Evolutionary conservation across 2,329 filamentous ascomycete species (phyloP), one percentile per base, ranked within the genome.

Genomic region (Botrytis sinoallii): DNA sequence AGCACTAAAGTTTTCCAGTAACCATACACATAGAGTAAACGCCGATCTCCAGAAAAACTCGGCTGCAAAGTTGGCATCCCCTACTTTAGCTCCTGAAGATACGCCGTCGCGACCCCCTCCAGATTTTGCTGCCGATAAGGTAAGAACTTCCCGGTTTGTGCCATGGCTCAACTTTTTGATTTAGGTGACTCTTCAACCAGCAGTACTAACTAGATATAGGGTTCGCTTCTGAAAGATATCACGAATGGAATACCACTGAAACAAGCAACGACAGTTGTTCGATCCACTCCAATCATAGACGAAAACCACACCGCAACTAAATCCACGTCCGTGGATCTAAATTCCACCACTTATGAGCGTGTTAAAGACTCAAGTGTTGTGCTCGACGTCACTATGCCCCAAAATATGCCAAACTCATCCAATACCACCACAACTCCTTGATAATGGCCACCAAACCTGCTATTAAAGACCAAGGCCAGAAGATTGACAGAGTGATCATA

Each of bases 1-100:
- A 20, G 75, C 79, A 4, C 73, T 82, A 69, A 80, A 80, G 44
- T n/a, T 81, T 20, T 79, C 77, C 3, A 77, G 79, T 42, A 79
- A 80, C 52, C 81, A 82, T 68, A 73, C 76, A 14, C 70, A 77
- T 25, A 77, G 79, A 67, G 77, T 79, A 8, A 80, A 79, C 25
- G 77, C 78, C 35, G 69, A 72, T 14, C 66, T 80, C 9, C 75
- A 76, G 35, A 75, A 75, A 63, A 57, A 61, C 18, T 57, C 66
- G 18, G 63, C 40, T 2, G 70, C 67, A 52, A 65, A 52, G 29
- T 55, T 44, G 25, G n/a, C 55, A 48, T 5, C 32, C 6, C 4
- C 59, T 12, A 22, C 25, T 38, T 8, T 60, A 40, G 32, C 40
- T 25, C 10, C 42, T 32, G 48, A 35, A 67, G 22, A 14, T 38